Conservation (phyloP, 768 basidiomycete species). For the Leccinum truebloodii region DNA sequence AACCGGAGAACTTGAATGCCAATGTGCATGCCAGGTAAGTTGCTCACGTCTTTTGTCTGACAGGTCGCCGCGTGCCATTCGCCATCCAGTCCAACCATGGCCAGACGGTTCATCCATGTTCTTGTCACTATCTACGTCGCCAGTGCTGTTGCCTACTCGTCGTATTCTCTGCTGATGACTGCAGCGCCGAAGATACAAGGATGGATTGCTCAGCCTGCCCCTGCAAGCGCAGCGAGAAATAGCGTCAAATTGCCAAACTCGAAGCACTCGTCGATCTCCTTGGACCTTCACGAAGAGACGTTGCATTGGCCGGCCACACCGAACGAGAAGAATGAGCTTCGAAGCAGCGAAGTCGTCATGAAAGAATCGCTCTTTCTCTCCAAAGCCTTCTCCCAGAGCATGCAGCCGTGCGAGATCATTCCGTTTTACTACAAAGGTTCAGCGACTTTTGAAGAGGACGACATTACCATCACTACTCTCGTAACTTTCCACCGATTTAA, state of each 20-base stretch:
- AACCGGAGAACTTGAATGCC: slow-evolving; percentile 15
- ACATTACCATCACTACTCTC: slow-evolving; percentile 84
- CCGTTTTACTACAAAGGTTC: slow-evolving; percentile 81
- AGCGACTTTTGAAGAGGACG: slow-evolving; percentile 53
- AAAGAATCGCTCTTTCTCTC: slow-evolving; percentile 59
- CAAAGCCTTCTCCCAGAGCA: slow-evolving; percentile 66
- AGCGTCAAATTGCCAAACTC: background rate
- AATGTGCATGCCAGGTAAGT: slow-evolving; percentile 9
- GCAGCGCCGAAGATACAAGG: slow-evolving; percentile 10
- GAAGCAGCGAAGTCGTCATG: slow-evolving; percentile 29
- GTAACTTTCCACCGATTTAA: slow-evolving; percentile 79
- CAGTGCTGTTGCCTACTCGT: slow-evolving; percentile 34
- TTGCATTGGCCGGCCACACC: slow-evolving; percentile 24
- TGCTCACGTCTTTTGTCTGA: background rate
- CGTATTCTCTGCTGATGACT: slow-evolving; percentile 24
- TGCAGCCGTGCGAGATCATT: slow-evolving; percentile 73
- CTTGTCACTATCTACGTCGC: slow-evolving; percentile 25
- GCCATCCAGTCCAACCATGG: slow-evolving; percentile 9
- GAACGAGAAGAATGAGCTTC: background rate
- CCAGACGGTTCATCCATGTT: slow-evolving; percentile 16
- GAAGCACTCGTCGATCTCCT: slow-evolving; percentile 3
- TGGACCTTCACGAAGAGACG: slow-evolving; percentile 15
- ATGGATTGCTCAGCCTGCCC: slow-evolving; percentile 5
- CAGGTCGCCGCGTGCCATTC: background rate
- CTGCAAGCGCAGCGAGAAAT: background rate